Base-by-base conservation (phyloP, 805 yeast genomes). In the Soucietia sequanensis region DNA sequence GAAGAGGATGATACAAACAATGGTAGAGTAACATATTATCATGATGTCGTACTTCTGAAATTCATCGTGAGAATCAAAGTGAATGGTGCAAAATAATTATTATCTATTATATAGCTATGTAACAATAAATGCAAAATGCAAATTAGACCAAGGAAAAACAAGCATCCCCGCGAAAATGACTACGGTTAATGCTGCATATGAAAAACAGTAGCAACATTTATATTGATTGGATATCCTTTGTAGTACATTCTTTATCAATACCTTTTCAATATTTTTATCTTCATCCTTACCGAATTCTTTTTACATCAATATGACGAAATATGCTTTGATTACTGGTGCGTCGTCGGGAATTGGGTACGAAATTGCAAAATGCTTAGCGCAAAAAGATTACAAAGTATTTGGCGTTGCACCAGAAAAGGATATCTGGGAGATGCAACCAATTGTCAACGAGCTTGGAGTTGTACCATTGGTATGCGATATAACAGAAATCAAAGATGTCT, bases 291-390 rank as follows among this genome's bases (percentile, higher is more conserved):
- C n/a, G n/a, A n/a, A n/a, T n/a, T n/a, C n/a, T n/a, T n/a, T 21
- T 11, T 21, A 21, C 23, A 11, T 11, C 23, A 21, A 11, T 11
- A 21, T 21, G 23, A n/a, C n/a, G 11, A 43, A 45, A 25, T 46
- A 46, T 24, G 47, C 46, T 12, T 35, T 56, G 14, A 43, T 78
- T 20, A 75, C 81, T 1, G 84, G 84, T 8, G 78, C 80, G 5
- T 75, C 81, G 0, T 67, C 76, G 0, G 84, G 84, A 11, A 78
- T 78, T 34, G 84, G 84, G 0, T 68, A 58, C 39, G 66, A 63
- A 14, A 43, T 76, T 5, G 69, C 79, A 5, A 43, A 54, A 13
- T 75, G 72, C 41, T 60, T 78, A 27, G 62, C 43, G 28, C 48
- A 14, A 57, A 62, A 32, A 25, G 75, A 73, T 0, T 72, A 61